phyloP scores from a whole-genome alignment of 2,329 filamentous ascomycete genomes.

The Remersonia thermophila region DNA sequence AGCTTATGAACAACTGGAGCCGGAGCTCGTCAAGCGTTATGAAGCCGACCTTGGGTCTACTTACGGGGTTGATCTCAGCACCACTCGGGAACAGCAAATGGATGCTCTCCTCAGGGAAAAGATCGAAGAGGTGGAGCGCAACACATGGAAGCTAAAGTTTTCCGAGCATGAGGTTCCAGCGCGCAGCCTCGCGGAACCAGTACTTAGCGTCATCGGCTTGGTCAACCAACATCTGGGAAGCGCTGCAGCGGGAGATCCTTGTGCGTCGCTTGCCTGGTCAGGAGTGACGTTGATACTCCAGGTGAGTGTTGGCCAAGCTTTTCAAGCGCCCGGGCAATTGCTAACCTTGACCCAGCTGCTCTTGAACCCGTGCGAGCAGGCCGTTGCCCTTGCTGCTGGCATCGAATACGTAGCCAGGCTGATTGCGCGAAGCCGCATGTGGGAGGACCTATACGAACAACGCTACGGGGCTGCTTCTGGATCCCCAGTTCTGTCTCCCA shows the following conservation, averaged over 20 bases:
- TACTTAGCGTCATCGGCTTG: neutral
- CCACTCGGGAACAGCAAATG: neutral
- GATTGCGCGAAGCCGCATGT: slow-evolving; percentile 1
- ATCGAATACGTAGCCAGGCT: neutral
- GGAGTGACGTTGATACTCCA: neutral
- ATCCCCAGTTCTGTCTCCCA: too few relatives aligned
- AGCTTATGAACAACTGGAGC: neutral
- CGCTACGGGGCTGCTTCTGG: neutral
- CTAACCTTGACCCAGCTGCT: slow-evolving; percentile 1
- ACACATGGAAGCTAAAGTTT: slow-evolving; percentile 1
- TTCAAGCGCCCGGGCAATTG: too few relatives aligned
- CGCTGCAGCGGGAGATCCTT: neutral
- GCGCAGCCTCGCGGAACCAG: neutral
- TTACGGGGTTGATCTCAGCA: too few relatives aligned
- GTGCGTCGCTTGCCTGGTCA: neutral
- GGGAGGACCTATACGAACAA: slow-evolving; percentile 2
- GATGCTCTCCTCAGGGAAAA: neutral
- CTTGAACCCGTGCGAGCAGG: slow-evolving; percentile 1
- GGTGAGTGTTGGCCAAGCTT: too few relatives aligned
- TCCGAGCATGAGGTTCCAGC: neutral
- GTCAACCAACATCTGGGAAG: neutral
- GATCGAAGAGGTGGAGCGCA: neutral
- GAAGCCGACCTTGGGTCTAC: neutral
- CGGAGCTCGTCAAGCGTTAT: neutral
- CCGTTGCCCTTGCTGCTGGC: neutral